Percentiles rank a stretch among this genome's conserved stretches.
Conservation (phyloP, 2,329 filamentous ascomycete genomes). For the Aureobasidium vineae region DNA sequence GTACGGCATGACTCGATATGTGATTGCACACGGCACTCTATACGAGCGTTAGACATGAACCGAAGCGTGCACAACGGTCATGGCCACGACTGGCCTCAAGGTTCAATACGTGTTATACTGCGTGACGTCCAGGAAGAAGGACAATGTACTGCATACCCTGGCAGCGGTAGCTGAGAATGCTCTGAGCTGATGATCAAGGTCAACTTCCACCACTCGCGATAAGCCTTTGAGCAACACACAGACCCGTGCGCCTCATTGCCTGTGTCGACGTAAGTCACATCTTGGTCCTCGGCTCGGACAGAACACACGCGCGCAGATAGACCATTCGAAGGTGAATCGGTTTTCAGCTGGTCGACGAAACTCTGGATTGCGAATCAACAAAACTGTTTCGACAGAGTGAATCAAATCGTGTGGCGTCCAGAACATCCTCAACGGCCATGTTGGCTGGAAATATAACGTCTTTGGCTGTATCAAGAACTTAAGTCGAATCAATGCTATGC, state of each 20-base stretch:
- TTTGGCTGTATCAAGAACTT: neutral
- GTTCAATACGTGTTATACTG: conserved; percentile 1
- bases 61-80: neutral
- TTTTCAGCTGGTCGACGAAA: neutral
- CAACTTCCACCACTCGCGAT: neutral
- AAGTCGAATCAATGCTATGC: neutral
- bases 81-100: conserved; percentile 2
- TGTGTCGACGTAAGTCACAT: neutral
- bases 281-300: neutral
- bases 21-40: neutral
- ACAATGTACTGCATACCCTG: neutral
- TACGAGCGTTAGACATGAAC: neutral
- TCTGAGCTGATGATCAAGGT: neutral
- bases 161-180: too few relatives aligned
- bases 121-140: neutral
- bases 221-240: neutral
- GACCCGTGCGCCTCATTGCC: neutral
- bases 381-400: neutral
- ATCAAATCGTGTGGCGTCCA: neutral
- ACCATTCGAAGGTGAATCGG: neutral
- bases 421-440: conserved; percentile 17
- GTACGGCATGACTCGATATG: too few relatives aligned
- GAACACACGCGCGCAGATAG: neutral
- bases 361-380: neutral
- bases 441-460: conserved; percentile 10